Conservation (phyloP, 306 rosid genomes). For the Vigna angularis region DNA sequence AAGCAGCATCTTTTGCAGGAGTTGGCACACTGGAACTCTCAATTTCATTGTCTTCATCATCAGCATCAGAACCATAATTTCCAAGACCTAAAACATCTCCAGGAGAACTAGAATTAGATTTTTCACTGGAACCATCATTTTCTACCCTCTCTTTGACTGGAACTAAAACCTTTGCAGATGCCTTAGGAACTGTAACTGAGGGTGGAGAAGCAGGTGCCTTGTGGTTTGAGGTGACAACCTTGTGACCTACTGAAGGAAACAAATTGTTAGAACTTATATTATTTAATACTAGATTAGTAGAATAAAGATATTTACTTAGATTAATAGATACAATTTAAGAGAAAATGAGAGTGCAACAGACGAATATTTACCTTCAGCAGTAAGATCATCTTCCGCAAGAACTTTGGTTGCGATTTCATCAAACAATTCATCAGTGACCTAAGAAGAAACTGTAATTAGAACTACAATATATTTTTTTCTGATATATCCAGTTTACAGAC, state of each 20-base stretch:
- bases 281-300: slow-evolving; percentile 17
- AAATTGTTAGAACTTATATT: slow-evolving; percentile 27
- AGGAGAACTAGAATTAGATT: slow-evolving; percentile 69
- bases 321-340: slow-evolving; percentile 12
- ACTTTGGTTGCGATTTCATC: slow-evolving; percentile 95
- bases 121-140: slow-evolving; percentile 58
- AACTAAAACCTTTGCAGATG: slow-evolving; percentile 74
- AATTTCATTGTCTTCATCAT: slow-evolving; percentile 69
- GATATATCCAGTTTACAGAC: slow-evolving; percentile 20
- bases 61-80: slow-evolving; percentile 90
- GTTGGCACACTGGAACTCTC: slow-evolving; percentile 59
- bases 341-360: slow-evolving; percentile 15
- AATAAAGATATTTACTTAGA: not conserved
- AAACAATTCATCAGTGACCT: slow-evolving; percentile 97
- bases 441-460: slow-evolving; percentile 47
- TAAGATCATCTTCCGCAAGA: slow-evolving; percentile 75
- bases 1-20: slow-evolving; percentile 49
- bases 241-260: slow-evolving; percentile 58
- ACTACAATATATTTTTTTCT: slow-evolving; percentile 24
- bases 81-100: slow-evolving; percentile 97
- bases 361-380: slow-evolving; percentile 65
- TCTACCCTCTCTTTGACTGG: slow-evolving; percentile 67
- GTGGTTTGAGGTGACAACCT: slow-evolving; percentile 57
- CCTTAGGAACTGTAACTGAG: slow-evolving; percentile 58
- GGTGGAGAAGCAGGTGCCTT: slow-evolving; percentile 56